Base-by-base conservation (phyloP, 176 grass and related monocot species). In the Ensete ventricosum region DNA sequence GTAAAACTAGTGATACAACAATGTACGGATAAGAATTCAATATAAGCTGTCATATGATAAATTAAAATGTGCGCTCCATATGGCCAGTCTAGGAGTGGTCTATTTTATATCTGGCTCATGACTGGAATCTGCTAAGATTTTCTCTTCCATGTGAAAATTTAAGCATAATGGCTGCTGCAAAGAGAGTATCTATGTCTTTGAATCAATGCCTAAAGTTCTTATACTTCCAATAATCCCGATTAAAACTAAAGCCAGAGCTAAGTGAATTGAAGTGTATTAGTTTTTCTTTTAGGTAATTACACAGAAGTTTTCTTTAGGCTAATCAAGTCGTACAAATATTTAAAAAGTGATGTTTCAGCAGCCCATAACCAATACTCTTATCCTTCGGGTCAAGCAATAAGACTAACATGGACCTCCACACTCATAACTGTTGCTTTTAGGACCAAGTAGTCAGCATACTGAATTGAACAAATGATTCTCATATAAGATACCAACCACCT, bases 1-100 rank as follows among this genome's bases (percentile, higher is more conserved):
- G 62, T 59, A 14, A 78, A 67, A 81, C 53, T 14, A 54, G 51
- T 72, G 79, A 76, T 52, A 76, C n/a, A 55, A 79, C 62, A 79
- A 54, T 23, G 51, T 49, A 64, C 12, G 17, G 69, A 22, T 6
- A 29, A 84, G 57, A 43, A 43, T 53, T 64, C n/a, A 16, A 74
- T 14, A 52, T 62, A 75, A 22, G 0, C 29, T 48, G 24, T 20
- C 34, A 6, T 13, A 20, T 53, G 50, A 11, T n/a, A 71, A 22
- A 71, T 9, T n/a, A 21, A 71, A 52, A 71, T 71, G 29, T n/a
- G 17, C n/a, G 11, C 9, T 64, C 19, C 16, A 64, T 64, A 0
- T 24, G 62, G 62, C 20, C 21, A 64, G 13, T 24, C n/a, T 12
- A 57, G 57, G 6, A 17, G 17, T 21, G n/a, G 57, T 17, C 1